A percentile compares a stretch with the other conserved stretches of the same genome.
phyloP scores from a whole-genome alignment of 2,329 filamentous ascomycete genomes.

The Aspergillus sp. region DNA sequence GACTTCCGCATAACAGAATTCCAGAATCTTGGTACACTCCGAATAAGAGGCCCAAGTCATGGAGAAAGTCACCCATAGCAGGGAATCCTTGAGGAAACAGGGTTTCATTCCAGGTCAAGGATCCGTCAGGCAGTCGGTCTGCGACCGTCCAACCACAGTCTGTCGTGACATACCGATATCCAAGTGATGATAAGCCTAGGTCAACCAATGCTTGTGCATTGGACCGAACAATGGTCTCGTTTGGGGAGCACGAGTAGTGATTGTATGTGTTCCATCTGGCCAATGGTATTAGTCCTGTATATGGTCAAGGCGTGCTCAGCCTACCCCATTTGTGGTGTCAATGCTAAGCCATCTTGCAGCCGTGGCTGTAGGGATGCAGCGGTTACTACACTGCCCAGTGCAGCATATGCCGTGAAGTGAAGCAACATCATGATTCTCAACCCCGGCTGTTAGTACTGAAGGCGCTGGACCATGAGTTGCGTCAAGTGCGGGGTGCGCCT shows the following conservation, averaged over 20 bases:
- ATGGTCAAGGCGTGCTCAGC: background rate
- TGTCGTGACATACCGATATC: constrained; percentile 59
- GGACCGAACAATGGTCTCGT: constrained; percentile 51
- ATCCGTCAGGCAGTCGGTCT: constrained; percentile 39
- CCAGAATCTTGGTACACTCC: constrained; percentile 51
- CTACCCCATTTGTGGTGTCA: constrained; percentile 35
- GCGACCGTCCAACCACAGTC: constrained; percentile 61
- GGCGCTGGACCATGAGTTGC: background rate
- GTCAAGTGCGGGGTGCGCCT: background rate
- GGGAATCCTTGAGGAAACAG: constrained; percentile 47
- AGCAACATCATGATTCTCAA: background rate
- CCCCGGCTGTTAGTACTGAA: background rate
- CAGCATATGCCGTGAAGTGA: background rate
- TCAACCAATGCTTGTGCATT: constrained; percentile 58
- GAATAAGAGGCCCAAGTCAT: constrained; percentile 44
- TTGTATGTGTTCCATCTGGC: constrained; percentile 63
- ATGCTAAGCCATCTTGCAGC: constrained; percentile 27
- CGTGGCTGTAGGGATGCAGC: constrained; percentile 9
- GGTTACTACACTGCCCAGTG: background rate
- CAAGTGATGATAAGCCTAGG: constrained; percentile 53
- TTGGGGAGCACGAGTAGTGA: constrained; percentile 53
- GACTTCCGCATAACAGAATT: constrained; percentile 41
- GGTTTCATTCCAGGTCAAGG: constrained; percentile 44
- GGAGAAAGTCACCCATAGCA: constrained; percentile 43
- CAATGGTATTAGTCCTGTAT: background rate